Evolutionary conservation across 2,329 filamentous ascomycete species (phyloP), one percentile per base, ranked within the genome.

Genomic region (Epichloe typhina): DNA sequence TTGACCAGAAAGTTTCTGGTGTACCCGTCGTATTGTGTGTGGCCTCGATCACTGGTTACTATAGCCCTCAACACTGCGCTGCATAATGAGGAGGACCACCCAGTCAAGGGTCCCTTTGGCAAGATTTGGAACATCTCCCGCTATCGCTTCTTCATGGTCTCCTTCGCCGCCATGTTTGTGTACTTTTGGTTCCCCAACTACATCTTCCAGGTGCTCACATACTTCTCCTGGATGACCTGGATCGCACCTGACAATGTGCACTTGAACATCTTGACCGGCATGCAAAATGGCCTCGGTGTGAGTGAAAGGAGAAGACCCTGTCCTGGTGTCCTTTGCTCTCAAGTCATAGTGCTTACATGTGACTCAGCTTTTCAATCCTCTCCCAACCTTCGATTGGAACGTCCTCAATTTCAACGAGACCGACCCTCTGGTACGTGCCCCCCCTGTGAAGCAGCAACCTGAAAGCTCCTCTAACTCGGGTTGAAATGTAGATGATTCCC

Each of bases 111-210:
- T 0, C 55, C 63, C 0, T 65, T 69, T 50, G 64, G 63, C 45
- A 64, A 54, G 45, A 56, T 64, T 12, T 72, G 68, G 64, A 60
- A 58, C 37, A 63, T 72, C 52, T 70, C 71, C 1, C 70, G 73
- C 3, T 68, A 72, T 48, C 67, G 62, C 15, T 74, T 77, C 58
- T 78, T 79, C 58, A 55, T 66, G 33, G 53, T 68, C 21, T 59
- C 68, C 1, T 73, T 73, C 39, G 56, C 55, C 1, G 66, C 61
- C 53, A 76, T 77, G 69, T 77, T 77, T 50, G 55, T 73, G 4
- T 79, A 72, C 58, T 78, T 75, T 54, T 77, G 72, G 72, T 67
- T 80, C 45, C 76, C 75, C 1, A 69, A 72, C 52, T 76, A 71
- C 54, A 58, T 80, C 43, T 77, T 77, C 56, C 62, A 62, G 13